These are phyloP conservation scores for Tetrapyrgos nigripes DNA, from an alignment of 1,284 basidiomycete species.

Conservation along the genomic window DNA sequence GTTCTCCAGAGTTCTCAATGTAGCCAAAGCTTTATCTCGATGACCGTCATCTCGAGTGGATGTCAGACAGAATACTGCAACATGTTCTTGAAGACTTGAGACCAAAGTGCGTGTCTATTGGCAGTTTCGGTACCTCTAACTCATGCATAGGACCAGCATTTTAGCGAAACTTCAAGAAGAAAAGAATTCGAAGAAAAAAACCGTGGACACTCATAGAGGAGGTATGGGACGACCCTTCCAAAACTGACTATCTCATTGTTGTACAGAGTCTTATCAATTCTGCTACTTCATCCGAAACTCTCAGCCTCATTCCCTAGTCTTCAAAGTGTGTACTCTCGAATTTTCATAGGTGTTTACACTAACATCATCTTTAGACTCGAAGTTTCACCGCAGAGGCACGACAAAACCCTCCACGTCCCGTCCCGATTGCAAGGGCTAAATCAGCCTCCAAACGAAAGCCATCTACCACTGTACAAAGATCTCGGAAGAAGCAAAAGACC, in stretches of 20 bases:
- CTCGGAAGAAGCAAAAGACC: constrained; percentile 51
- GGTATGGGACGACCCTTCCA: constrained; percentile 47
- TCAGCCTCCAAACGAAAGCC: constrained; percentile 32
- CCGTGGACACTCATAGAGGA: constrained; percentile 77
- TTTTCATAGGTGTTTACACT: not conserved
- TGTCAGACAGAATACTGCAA: constrained; percentile 75
- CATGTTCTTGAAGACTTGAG: constrained; percentile 74
- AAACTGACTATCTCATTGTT: constrained; percentile 4
- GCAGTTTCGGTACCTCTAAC: not conserved
- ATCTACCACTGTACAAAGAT: constrained; percentile 21
- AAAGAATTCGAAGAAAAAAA: constrained; percentile 61
- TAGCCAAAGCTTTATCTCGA: constrained; percentile 72
- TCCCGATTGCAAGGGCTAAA: constrained; percentile 29
- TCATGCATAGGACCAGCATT: constrained; percentile 49
- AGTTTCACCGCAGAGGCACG: constrained; percentile 55
- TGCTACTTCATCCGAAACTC: constrained; percentile 81
- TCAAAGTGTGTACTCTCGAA: constrained; percentile 58
- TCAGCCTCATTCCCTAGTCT: constrained; percentile 74
- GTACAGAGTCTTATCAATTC: constrained; percentile 76
- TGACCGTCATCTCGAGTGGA: constrained; percentile 80
- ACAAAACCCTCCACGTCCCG: constrained; percentile 26
- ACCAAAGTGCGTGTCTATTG: constrained; percentile 57
- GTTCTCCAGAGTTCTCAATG: not conserved
- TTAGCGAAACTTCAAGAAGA: constrained; percentile 70
- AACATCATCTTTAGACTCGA: constrained; percentile 48